These are phyloP conservation scores for Chrysophaeum taylorii DNA, from an alignment of 352 stramenopile species.

Conservation along the genomic window DNA sequence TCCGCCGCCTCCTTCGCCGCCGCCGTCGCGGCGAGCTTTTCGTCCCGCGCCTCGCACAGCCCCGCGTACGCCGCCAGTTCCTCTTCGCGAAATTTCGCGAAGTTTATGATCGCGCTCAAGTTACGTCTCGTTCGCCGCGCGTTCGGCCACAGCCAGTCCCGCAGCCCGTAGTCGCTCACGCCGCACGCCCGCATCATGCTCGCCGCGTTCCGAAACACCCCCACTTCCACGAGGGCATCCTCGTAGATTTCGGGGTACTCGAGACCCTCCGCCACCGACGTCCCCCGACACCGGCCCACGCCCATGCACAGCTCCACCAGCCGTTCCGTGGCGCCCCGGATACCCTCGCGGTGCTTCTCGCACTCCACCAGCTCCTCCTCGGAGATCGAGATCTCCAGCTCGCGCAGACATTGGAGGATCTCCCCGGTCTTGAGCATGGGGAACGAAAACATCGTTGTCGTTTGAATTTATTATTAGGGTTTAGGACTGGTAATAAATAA, in stretches of 20 bases:
- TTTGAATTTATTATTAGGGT: no score
- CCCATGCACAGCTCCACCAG: conserved; percentile 2
- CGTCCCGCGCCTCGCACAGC: neutral
- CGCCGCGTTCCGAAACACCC: neutral
- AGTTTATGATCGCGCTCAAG: neutral
- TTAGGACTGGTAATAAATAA: no score
- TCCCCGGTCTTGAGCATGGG: conserved; percentile 1
- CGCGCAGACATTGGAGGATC: neutral
- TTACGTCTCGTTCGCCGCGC: neutral
- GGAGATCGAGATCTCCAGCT: neutral
- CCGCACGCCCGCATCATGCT: neutral
- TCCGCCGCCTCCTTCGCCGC: neutral
- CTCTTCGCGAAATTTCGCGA: conserved; percentile 7
- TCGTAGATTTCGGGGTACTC: conserved; percentile 3
- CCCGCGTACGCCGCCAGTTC: neutral
- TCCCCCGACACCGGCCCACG: no score
- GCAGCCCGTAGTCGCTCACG: neutral
- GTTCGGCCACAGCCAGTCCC: neutral
- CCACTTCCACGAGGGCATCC: neutral
- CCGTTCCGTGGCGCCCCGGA: neutral
- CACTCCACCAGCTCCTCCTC: neutral
- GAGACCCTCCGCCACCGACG: neutral
- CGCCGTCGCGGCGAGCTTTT: neutral
- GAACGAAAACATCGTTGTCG: conserved; percentile 16
- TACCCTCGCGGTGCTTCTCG: neutral